Percentiles rank a stretch among this genome's conserved stretches.
These are phyloP conservation scores for Ophiostoma sp. DNA, from an alignment of 2,329 filamentous ascomycete genomes.

Conservation along the genomic window DNA sequence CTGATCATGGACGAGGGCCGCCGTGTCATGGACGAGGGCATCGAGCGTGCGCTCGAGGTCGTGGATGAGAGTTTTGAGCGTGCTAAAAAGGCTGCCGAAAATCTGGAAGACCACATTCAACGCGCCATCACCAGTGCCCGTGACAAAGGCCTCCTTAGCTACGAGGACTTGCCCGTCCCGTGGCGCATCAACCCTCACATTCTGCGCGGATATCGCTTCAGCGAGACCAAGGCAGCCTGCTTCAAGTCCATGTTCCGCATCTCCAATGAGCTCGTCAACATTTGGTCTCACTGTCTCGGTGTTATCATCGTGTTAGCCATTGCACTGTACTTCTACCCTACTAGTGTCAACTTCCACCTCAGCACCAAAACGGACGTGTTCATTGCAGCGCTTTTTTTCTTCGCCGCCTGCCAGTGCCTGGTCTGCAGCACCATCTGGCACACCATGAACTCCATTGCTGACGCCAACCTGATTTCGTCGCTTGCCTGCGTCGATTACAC, in stretches of 20 bases:
- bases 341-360: slow-evolving; percentile 75
- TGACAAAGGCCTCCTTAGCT: slow-evolving; percentile 76
- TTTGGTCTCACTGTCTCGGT: slow-evolving; percentile 92
- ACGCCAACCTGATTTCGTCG: slow-evolving; percentile 81
- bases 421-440: slow-evolving; percentile 97
- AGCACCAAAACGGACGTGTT: slow-evolving; percentile 85
- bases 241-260: slow-evolving; percentile 74
- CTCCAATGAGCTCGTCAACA: slow-evolving; percentile 94
- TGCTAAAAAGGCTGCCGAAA: slow-evolving; percentile 74
- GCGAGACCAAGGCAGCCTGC: slow-evolving; percentile 83
- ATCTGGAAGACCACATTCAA: slow-evolving; percentile 78
- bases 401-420: slow-evolving; percentile 89
- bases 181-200: slow-evolving; percentile 97
- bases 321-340: slow-evolving; percentile 94
- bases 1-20: slow-evolving; percentile 72
- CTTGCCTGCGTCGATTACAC: slow-evolving; percentile 99
- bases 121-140: slow-evolving; percentile 68
- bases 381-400: slow-evolving; percentile 91
- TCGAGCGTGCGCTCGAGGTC: slow-evolving; percentile 67
- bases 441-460: slow-evolving; percentile 95
- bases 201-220: slow-evolving; percentile 84
- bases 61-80: slow-evolving; percentile 76
- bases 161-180: slow-evolving; percentile 82
- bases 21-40: slow-evolving; percentile 72
- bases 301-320: slow-evolving; percentile 81